These are phyloP conservation scores for Microsporum audouinii DNA, from an alignment of 2,329 filamentous ascomycete species.

Conservation along the genomic window DNA sequence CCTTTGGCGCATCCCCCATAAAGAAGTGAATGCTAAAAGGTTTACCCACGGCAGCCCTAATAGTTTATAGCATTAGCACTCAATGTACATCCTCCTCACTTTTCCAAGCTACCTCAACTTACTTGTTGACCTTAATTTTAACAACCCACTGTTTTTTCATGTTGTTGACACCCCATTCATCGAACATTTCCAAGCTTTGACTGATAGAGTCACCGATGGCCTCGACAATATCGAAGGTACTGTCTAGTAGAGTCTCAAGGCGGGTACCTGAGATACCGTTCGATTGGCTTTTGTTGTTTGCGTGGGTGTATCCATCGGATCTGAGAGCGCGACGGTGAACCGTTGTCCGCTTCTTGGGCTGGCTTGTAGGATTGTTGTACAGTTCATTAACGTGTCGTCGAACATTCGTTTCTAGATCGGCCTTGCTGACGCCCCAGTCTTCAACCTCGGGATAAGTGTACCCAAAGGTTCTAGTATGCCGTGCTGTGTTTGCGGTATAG, in stretches of 20 bases:
- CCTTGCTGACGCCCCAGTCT: conserved; percentile 28
- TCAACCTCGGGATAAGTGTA: conserved; percentile 63
- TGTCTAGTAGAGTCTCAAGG: conserved; percentile 9
- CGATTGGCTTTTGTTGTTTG: background rate
- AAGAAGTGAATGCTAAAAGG: conserved; percentile 60
- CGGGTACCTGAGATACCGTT: conserved; percentile 13
- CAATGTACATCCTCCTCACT: background rate
- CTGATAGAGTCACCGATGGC: conserved; percentile 11
- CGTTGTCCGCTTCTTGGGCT: conserved; percentile 19
- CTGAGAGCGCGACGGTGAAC: conserved; percentile 9
- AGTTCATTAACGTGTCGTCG: conserved; percentile 47
- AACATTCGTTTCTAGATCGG: conserved; percentile 34
- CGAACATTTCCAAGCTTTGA: conserved; percentile 13
- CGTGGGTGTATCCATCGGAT: conserved; percentile 3
- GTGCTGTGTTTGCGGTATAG: conserved; percentile 55
- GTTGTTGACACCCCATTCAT: conserved; percentile 21
- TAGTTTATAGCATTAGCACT: background rate
- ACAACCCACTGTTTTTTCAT: conserved; percentile 49
- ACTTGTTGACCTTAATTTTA: conserved; percentile 46
- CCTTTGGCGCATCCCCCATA: conserved; percentile 43
- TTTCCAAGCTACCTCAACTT: background rate
- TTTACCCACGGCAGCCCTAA: conserved; percentile 43
- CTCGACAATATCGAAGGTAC: conserved; percentile 11
- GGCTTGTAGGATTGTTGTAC: conserved; percentile 36
- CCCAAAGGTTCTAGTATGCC: conserved; percentile 51